Conservation (phyloP, 805 yeast genomes). For the Candida morakotiae region DNA sequence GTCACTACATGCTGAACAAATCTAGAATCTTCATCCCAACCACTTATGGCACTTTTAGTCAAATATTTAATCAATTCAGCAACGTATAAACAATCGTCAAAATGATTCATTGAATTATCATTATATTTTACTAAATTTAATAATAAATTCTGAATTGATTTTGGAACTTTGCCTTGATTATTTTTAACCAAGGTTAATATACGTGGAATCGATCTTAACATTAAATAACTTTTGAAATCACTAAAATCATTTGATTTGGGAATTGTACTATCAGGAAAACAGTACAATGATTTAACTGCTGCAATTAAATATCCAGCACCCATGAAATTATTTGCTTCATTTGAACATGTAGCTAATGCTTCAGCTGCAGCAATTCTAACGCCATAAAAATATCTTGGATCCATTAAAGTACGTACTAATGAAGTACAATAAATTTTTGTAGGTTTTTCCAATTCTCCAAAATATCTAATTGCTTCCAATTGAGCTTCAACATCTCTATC, state of each 20-base stretch:
- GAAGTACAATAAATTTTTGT: slow-evolving; percentile 67
- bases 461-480: slow-evolving; percentile 71
- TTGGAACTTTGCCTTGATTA: slow-evolving; percentile 56
- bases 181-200: slow-evolving; percentile 61
- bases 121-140: slow-evolving; percentile 74
- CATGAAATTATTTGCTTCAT: slow-evolving; percentile 54
- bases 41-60: slow-evolving; percentile 21
- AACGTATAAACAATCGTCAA: slow-evolving; percentile 68
- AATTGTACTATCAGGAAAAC: slow-evolving; percentile 57
- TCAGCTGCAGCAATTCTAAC: slow-evolving; percentile 82
- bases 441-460: slow-evolving; percentile 58
- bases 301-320: slow-evolving; percentile 72
- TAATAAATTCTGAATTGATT: slow-evolving; percentile 56
- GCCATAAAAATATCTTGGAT: slow-evolving; percentile 81
- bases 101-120: slow-evolving; percentile 77
- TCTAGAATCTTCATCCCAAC: slow-evolving; percentile 7
- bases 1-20: slow-evolving; percentile 35
- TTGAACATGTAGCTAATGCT: slow-evolving; percentile 69
- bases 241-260: slow-evolving; percentile 82
- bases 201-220: slow-evolving; percentile 65
- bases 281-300: slow-evolving; percentile 65
- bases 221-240: slow-evolving; percentile 61
- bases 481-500: slow-evolving; percentile 98
- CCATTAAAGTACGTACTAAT: slow-evolving; percentile 76
- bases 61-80: slow-evolving; percentile 54